These are phyloP conservation scores for Boletus vinaceobasis DNA, from an alignment of 768 basidiomycete species.

Conservation along the genomic window DNA sequence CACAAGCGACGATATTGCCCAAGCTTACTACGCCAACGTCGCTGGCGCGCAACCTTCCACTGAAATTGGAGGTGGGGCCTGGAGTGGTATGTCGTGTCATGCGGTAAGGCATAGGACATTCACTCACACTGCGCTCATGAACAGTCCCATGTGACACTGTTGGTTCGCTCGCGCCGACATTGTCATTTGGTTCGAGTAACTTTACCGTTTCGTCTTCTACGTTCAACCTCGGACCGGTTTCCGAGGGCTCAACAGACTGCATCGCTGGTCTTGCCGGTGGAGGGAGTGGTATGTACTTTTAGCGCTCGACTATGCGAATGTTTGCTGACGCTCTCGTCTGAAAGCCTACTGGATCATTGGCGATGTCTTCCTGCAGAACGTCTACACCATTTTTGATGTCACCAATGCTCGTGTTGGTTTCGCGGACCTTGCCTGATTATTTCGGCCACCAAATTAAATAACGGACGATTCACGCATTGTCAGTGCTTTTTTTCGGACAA, in stretches of 20 bases:
- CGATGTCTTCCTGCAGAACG: slow-evolving; percentile 34
- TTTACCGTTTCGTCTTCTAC: slow-evolving; percentile 35
- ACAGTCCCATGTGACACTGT: slow-evolving; percentile 33
- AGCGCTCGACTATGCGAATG: neutral
- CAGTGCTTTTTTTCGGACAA: neutral
- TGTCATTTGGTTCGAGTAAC: slow-evolving; percentile 38
- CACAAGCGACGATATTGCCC: slow-evolving; percentile 24
- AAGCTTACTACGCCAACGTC: slow-evolving; percentile 29
- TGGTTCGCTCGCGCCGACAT: slow-evolving; percentile 25
- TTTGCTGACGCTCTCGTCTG: neutral
- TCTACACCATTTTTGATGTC: slow-evolving; percentile 32
- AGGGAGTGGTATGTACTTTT: slow-evolving; percentile 18
- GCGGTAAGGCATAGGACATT: too few species aligned
- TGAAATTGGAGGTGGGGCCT: slow-evolving; percentile 31
- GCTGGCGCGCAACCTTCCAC: slow-evolving; percentile 26
- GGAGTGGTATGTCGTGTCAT: slow-evolving; percentile 29
- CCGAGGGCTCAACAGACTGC: slow-evolving; percentile 31
- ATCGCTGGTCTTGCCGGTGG: slow-evolving; percentile 36
- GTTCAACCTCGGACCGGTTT: slow-evolving; percentile 43
- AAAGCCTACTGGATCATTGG: slow-evolving; percentile 34
- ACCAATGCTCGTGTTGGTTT: slow-evolving; percentile 39
- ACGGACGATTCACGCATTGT: neutral
- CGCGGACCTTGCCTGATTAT: slow-evolving; percentile 30
- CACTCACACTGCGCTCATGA: slow-evolving; percentile 1
- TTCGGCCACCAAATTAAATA: neutral